Conservation (phyloP, 495 filamentous ascomycete genomes). For the Parathielavia hyrcaniae region DNA sequence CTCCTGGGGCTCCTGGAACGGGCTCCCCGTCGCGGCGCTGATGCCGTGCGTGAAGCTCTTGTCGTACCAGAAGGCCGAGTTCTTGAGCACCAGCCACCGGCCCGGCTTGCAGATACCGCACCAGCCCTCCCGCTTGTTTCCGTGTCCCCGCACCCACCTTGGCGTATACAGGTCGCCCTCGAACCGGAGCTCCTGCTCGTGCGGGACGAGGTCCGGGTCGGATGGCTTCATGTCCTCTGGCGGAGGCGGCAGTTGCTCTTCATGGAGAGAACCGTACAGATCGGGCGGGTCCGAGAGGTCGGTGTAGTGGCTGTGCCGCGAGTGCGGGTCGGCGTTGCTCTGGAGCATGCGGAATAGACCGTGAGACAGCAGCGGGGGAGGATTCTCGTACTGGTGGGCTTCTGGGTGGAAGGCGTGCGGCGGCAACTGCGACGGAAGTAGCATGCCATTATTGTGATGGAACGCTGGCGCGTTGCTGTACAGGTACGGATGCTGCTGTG, state of each 20-base stretch:
- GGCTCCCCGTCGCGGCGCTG: slow-evolving; percentile 65
- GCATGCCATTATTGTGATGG: slow-evolving; percentile 43
- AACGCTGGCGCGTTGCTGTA: slow-evolving; percentile 43
- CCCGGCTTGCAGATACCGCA: slow-evolving; percentile 79
- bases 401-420: slow-evolving; percentile 45
- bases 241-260: slow-evolving; percentile 61
- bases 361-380: slow-evolving; percentile 54
- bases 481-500: slow-evolving; percentile 49
- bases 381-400: slow-evolving; percentile 46
- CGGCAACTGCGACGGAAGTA: slow-evolving; percentile 42
- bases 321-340: slow-evolving; percentile 59
- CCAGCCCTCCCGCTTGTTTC: slow-evolving; percentile 79
- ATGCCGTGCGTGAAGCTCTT: slow-evolving; percentile 78
- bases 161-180: slow-evolving; percentile 74
- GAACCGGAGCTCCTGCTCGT: slow-evolving; percentile 72
- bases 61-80: slow-evolving; percentile 82
- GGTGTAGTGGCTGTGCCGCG: slow-evolving; percentile 54
- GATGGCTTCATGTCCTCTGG: slow-evolving; percentile 68
- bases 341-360: slow-evolving; percentile 62
- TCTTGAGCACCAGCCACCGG: slow-evolving; percentile 75
- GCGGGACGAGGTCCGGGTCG: slow-evolving; percentile 61
- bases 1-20: slow-evolving; percentile 66
- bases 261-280: slow-evolving; percentile 61
- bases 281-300: slow-evolving; percentile 65
- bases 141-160: slow-evolving; percentile 69